Conservation (phyloP, 2,329 filamentous ascomycete species). For the Venturia aucupariae region DNA sequence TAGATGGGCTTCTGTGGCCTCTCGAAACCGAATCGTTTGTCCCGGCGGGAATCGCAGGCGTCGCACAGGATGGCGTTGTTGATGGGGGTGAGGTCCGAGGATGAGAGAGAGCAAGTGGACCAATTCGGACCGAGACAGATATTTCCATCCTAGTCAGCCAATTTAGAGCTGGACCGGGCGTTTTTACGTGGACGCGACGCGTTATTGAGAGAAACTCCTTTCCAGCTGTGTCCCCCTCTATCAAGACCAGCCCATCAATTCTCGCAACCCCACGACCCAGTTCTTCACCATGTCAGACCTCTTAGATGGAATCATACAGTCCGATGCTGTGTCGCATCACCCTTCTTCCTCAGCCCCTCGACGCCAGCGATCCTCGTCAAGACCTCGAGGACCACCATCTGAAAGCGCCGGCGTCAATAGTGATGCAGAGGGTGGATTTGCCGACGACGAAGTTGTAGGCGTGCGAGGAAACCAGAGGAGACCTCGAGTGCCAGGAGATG, state of each 20-base stretch:
- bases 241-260: not conserved
- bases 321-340: slow-evolving; percentile 30
- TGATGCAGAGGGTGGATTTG: slow-evolving; percentile 48
- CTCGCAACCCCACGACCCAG: not conserved
- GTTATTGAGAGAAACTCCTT: not conserved
- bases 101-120: no score
- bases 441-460: slow-evolving; percentile 52
- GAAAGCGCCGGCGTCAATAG: slow-evolving; percentile 43
- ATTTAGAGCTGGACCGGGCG: not conserved
- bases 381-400: slow-evolving; percentile 44
- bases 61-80: not conserved
- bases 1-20: not conserved
- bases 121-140: no score
- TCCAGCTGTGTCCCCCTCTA: not conserved
- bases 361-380: slow-evolving; percentile 41
- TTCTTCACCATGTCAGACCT: slow-evolving; percentile 39
- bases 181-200: not conserved
- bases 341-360: slow-evolving; percentile 23
- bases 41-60: not conserved
- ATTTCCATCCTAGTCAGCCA: not conserved
- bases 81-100: no score
- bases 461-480: slow-evolving; percentile 39
- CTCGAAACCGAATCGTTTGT: not conserved
- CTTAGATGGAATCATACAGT: slow-evolving; percentile 41
- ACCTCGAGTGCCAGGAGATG: slow-evolving; percentile 40